phyloP scores from a whole-genome alignment of 495 filamentous ascomycete genomes.

The Acidomyces sp. region DNA sequence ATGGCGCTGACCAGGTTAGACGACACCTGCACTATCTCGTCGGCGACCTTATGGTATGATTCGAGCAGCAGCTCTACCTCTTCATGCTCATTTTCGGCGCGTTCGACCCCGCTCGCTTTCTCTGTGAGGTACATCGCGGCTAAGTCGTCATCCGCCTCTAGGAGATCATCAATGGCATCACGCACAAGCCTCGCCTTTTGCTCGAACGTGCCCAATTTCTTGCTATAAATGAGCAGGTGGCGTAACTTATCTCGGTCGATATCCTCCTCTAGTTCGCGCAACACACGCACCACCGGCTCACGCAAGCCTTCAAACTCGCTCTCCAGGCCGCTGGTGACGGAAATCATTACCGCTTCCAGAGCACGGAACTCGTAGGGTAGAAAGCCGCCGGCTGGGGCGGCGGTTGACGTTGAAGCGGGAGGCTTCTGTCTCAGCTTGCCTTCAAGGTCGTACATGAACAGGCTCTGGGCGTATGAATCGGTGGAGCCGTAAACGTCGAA shows the following conservation, averaged over 20 bases:
- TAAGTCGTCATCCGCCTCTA: conserved; percentile 96
- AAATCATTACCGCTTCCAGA: conserved; percentile 67
- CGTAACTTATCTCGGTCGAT: conserved; percentile 91
- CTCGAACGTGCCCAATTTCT: conserved; percentile 91
- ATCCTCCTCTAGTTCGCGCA: conserved; percentile 87
- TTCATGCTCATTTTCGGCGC: conserved; percentile 80
- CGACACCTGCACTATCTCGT: conserved; percentile 92
- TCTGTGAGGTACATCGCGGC: conserved; percentile 91
- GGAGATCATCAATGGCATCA: conserved; percentile 85
- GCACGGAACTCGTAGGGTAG: conserved; percentile 61
- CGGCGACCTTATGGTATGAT: conserved; percentile 92
- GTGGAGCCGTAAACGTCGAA: conserved; percentile 94
- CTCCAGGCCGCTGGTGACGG: conserved; percentile 76
- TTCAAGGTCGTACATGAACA: conserved; percentile 87
- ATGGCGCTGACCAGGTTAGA: conserved; percentile 91
- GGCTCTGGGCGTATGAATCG: conserved; percentile 84
- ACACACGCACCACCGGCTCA: conserved; percentile 77
- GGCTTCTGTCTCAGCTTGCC: conserved; percentile 46
- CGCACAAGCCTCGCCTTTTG: conserved; percentile 90
- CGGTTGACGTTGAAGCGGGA: too few relatives aligned
- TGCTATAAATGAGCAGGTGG: conserved; percentile 80
- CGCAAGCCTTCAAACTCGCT: conserved; percentile 85
- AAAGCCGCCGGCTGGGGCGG: conserved; percentile 26
- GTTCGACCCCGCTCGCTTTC: conserved; percentile 56
- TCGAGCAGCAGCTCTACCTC: conserved; percentile 95